Percentiles rank a stretch among this genome's conserved stretches.
phyloP scores from a whole-genome alignment of 2,329 filamentous ascomycete genomes.

The Pseudogymnoascus sp. region DNA sequence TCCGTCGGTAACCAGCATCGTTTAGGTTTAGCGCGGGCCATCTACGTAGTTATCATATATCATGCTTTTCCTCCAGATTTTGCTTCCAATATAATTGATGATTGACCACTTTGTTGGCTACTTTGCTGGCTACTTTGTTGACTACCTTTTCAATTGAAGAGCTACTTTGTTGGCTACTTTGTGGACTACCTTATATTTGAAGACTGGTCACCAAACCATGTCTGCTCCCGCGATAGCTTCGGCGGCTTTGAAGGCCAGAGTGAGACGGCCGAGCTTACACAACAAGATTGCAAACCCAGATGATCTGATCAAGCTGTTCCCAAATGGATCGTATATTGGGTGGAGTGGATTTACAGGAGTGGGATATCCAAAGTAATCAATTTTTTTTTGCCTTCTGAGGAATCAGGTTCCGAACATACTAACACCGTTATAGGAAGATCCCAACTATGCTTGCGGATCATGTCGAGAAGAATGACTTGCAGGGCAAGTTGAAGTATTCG shows the following conservation, averaged over 20 bases:
- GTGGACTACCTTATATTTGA: too few species aligned
- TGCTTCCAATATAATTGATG: not conserved
- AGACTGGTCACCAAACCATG: not conserved
- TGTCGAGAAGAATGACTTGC: constrained; percentile 76
- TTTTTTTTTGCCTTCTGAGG: too few species aligned
- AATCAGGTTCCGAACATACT: not conserved
- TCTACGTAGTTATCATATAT: constrained; percentile 4
- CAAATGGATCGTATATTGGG: constrained; percentile 77
- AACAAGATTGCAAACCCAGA: constrained; percentile 72
- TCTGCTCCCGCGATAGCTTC: constrained; percentile 18
- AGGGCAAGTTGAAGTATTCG: constrained; percentile 77
- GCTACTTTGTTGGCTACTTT: too few species aligned
- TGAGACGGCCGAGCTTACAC: constrained; percentile 68
- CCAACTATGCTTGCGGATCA: constrained; percentile 79
- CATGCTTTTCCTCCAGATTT: not conserved
- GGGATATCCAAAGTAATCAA: not conserved
- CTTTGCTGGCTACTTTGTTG: not conserved
- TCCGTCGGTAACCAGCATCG: not conserved
- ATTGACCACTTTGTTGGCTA: not conserved
- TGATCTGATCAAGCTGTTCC: constrained; percentile 73
- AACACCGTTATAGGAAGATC: constrained; percentile 52
- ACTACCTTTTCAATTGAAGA: not conserved
- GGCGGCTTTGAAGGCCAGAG: constrained; percentile 61
- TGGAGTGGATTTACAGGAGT: constrained; percentile 86
- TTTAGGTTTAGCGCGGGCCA: not conserved